A percentile compares a stretch with the other conserved stretches of the same genome.
phyloP scores from a whole-genome alignment of 2,329 filamentous ascomycete genomes.

The Epichloe typhina region DNA sequence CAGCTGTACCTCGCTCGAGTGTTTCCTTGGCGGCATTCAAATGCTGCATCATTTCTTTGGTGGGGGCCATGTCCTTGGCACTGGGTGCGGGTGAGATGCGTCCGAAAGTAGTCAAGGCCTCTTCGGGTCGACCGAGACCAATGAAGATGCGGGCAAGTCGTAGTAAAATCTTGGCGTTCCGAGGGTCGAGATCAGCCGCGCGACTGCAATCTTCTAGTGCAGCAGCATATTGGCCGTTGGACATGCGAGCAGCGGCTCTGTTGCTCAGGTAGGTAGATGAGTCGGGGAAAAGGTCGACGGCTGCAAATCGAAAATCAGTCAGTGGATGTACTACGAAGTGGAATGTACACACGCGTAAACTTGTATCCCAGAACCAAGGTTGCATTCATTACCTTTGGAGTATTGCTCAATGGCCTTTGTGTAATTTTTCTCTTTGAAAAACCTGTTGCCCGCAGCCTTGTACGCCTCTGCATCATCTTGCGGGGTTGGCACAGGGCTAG shows the following conservation, averaged over 20 bases:
- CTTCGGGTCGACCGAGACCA: constrained; percentile 69
- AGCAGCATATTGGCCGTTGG: constrained; percentile 61
- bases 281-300: constrained; percentile 73
- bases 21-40: constrained; percentile 68
- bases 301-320: constrained; percentile 29
- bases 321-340: not conserved
- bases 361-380: not conserved
- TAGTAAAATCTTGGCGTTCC: constrained; percentile 78
- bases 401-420: constrained; percentile 81
- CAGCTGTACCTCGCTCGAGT: constrained; percentile 59
- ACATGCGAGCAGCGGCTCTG: constrained; percentile 88
- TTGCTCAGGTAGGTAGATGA: constrained; percentile 90
- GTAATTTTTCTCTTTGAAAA: constrained; percentile 92
- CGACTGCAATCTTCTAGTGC: constrained; percentile 79
- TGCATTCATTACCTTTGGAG: constrained; percentile 59
- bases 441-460: constrained; percentile 90
- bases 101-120: constrained; percentile 71
- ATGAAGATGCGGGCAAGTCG: constrained; percentile 85
- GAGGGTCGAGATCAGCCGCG: constrained; percentile 70
- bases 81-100: constrained; percentile 71
- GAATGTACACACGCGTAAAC: not conserved
- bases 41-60: constrained; percentile 71
- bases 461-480: constrained; percentile 75
- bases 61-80: constrained; percentile 72
- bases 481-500: constrained; percentile 40